A percentile compares a stretch with the other conserved stretches of the same genome.
phyloP scores from a whole-genome alignment of 139 green algal species.

The Pleodorina starrii region DNA sequence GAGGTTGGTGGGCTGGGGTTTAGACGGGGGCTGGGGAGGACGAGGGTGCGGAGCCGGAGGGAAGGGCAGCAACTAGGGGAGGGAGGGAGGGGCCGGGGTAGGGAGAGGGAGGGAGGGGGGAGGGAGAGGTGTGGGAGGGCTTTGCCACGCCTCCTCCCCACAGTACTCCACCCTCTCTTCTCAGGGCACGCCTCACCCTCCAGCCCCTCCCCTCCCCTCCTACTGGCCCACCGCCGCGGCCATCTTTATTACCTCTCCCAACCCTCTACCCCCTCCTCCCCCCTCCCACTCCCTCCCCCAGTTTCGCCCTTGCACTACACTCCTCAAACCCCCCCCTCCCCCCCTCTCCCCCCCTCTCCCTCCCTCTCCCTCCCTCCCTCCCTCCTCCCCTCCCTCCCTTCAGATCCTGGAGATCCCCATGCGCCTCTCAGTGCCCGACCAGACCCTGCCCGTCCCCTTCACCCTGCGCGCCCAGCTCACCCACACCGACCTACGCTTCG shows the following conservation, averaged over 20 bases:
- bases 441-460: constrained; percentile 69
- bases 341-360: constrained; percentile 59
- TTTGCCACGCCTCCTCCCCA: too few species aligned
- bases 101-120: too few species aligned
- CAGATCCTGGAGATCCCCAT: constrained; percentile 67
- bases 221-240: too few species aligned
- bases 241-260: too few species aligned
- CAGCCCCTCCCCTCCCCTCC: constrained; percentile 63
- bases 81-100: too few species aligned
- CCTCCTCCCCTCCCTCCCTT: constrained; percentile 7
- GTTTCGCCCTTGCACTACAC: constrained; percentile 55
- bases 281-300: constrained; percentile 55
- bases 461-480: constrained; percentile 69
- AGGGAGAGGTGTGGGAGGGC: too few species aligned
- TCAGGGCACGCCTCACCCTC: too few species aligned
- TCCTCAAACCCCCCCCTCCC: constrained; percentile 27
- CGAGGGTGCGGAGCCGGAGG: too few species aligned
- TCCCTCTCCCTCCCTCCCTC: constrained; percentile 57
- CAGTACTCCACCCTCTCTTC: too few species aligned
- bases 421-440: constrained; percentile 66
- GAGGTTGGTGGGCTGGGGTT: too few species aligned
- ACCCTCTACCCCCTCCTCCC: constrained; percentile 58
- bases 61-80: too few species aligned
- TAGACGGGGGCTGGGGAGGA: too few species aligned
- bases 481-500: constrained; percentile 68